phyloP scores from a whole-genome alignment of 2,329 filamentous ascomycete species.

The Capronia americana region DNA sequence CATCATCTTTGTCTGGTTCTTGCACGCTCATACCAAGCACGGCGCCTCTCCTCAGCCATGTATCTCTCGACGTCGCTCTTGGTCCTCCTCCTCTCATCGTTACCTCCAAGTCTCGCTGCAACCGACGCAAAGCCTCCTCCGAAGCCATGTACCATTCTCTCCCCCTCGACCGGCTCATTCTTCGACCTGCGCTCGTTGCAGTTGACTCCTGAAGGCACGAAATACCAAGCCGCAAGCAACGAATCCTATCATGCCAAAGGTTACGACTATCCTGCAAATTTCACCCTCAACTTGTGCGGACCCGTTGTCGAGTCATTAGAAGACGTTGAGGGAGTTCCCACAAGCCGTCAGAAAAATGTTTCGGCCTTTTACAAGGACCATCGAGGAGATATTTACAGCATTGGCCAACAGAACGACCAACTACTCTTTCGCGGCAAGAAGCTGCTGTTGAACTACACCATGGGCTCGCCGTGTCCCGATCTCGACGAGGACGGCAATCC shows the following conservation, averaged over 20 bases:
- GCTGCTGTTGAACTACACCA: constrained; percentile 76
- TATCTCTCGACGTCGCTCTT: constrained; percentile 36
- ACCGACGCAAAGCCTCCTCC: constrained; percentile 51
- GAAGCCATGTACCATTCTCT: constrained; percentile 67
- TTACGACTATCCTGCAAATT: constrained; percentile 58
- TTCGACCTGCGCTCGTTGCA: constrained; percentile 66
- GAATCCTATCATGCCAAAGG: constrained; percentile 58
- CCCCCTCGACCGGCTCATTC: constrained; percentile 65
- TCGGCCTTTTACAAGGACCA: constrained; percentile 55
- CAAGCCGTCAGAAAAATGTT: constrained; percentile 53
- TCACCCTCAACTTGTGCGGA: constrained; percentile 59
- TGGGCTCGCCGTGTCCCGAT: constrained; percentile 72
- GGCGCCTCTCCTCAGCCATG: constrained; percentile 24
- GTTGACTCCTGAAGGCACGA: constrained; percentile 47
- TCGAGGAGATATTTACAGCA: constrained; percentile 35
- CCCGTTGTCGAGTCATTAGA: constrained; percentile 56
- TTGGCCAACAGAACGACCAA: constrained; percentile 52
- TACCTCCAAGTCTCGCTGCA: constrained; percentile 44
- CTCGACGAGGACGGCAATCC: constrained; percentile 39
- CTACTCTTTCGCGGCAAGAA: constrained; percentile 61
- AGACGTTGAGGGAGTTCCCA: constrained; percentile 54
- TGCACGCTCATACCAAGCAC: constrained; percentile 1
- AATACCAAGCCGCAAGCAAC: constrained; percentile 52
- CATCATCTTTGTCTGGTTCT: neutral
- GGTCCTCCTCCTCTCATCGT: constrained; percentile 44